Evolutionary conservation across 1,139 yeast genomes (phyloP).

Genomic region (Candida sp.): DNA sequence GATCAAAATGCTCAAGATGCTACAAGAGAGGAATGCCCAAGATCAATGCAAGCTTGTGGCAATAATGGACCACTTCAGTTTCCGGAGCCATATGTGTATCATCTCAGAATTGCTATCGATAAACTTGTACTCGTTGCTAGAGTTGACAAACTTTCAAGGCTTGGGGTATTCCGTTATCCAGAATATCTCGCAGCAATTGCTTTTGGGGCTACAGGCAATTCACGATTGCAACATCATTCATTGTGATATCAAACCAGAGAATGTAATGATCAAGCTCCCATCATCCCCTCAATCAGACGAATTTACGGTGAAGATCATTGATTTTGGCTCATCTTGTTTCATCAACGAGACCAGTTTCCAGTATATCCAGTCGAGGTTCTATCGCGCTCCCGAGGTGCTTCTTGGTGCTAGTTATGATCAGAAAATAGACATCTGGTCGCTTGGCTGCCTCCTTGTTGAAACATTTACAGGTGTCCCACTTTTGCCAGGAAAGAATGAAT

Average conservation of each 20-base stretch:
- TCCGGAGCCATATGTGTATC: conserved; percentile 85
- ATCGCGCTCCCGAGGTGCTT: conserved; percentile 80
- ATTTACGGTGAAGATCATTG: conserved; percentile 58
- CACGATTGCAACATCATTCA: conserved; percentile 67
- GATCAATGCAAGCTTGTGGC: conserved; percentile 54
- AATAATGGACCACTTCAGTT: conserved; percentile 61
- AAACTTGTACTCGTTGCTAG: conserved; percentile 70
- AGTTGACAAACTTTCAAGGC: conserved; percentile 65
- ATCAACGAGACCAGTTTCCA: conserved; percentile 52
- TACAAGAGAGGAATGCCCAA: conserved; percentile 26
- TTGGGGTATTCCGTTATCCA: conserved; percentile 55
- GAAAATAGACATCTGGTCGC: conserved; percentile 82
- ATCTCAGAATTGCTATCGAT: conserved; percentile 74
- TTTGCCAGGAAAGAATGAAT: conserved; percentile 73
- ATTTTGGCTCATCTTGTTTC: conserved; percentile 66
- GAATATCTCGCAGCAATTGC: conserved; percentile 56
- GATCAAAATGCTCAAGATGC: conserved; percentile 64
- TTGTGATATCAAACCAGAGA: conserved; percentile 81
- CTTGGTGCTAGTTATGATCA: conserved; percentile 76
- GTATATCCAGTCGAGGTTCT: conserved; percentile 67
- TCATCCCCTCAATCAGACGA: conserved; percentile 16
- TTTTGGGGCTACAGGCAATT: conserved; percentile 63
- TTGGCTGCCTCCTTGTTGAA: conserved; percentile 74
- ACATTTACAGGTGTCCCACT: conserved; percentile 68
- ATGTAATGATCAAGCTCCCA: conserved; percentile 55